Conservation (phyloP, 2,329 filamentous ascomycete genomes). For the Beauveria sp. region DNA sequence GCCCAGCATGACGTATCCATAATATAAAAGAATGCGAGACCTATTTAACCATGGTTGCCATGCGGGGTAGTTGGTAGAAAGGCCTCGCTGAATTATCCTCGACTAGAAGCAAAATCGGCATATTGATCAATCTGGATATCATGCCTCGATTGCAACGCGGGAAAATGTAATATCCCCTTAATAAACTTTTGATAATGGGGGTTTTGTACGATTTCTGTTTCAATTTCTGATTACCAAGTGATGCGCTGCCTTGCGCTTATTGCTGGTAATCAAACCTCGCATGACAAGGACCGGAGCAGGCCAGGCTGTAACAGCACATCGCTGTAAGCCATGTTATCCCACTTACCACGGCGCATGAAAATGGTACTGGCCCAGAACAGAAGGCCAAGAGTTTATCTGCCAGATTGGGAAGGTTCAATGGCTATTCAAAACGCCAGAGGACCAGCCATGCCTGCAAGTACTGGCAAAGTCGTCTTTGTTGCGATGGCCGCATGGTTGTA, state of each 20-base stretch:
- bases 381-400: background rate
- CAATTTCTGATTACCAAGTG: background rate
- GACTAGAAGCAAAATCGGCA: background rate
- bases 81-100: background rate
- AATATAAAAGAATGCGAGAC: constrained; percentile 5
- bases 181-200: background rate
- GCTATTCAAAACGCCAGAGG: background rate
- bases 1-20: constrained; percentile 3
- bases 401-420: constrained; percentile 4
- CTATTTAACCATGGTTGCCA: background rate
- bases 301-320: background rate
- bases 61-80: background rate
- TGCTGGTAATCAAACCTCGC: background rate
- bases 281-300: background rate
- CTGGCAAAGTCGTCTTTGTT: background rate
- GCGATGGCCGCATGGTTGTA: background rate
- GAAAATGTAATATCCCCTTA: background rate
- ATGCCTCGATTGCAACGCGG: background rate
- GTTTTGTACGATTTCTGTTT: background rate
- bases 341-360: background rate
- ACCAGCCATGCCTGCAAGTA: background rate
- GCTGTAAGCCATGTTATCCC: background rate
- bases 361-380: background rate
- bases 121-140: constrained; percentile 2
- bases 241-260: background rate